phyloP scores from a whole-genome alignment of 495 filamentous ascomycete genomes.

The Podospora pseudoanserina region DNA sequence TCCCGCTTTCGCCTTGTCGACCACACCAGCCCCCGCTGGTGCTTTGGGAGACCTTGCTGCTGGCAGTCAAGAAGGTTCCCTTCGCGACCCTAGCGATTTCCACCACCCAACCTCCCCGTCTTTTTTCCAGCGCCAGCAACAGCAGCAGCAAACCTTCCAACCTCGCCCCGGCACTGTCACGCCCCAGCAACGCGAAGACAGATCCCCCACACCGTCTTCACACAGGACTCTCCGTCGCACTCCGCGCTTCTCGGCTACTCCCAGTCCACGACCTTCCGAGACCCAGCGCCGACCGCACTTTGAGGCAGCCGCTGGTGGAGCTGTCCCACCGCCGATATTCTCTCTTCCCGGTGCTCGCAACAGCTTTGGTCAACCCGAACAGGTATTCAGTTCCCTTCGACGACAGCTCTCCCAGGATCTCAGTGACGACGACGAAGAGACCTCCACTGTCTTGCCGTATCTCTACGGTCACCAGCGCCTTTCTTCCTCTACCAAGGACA shows the following conservation, averaged over 20 bases:
- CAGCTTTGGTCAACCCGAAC: slow-evolving; percentile 24
- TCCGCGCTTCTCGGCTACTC: slow-evolving; percentile 42
- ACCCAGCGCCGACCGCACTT: slow-evolving; percentile 32
- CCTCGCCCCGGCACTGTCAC: slow-evolving; percentile 27
- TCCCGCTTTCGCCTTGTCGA: slow-evolving; percentile 42
- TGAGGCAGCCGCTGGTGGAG: slow-evolving; percentile 35
- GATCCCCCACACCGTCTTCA: slow-evolving; percentile 41
- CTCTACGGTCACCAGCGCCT: slow-evolving; percentile 22
- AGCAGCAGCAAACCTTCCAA: slow-evolving; percentile 26
- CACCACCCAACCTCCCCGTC: slow-evolving; percentile 35
- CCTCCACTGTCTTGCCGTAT: slow-evolving; percentile 30
- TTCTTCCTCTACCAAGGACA: slow-evolving; percentile 25
- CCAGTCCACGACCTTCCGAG: slow-evolving; percentile 37
- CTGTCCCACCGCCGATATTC: slow-evolving; percentile 34
- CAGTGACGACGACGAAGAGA: slow-evolving; percentile 38
- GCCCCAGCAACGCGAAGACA: slow-evolving; percentile 27
- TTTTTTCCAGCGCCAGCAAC: slow-evolving; percentile 45
- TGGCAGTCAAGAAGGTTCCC: slow-evolving; percentile 37
- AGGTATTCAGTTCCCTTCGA: slow-evolving; percentile 24
- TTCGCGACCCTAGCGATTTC: slow-evolving; percentile 45
- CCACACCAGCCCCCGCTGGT: slow-evolving; percentile 34
- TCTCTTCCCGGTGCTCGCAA: slow-evolving; percentile 28
- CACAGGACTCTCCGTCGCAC: slow-evolving; percentile 45
- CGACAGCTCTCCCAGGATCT: slow-evolving; percentile 46
- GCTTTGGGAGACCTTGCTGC: slow-evolving; percentile 39